Base-by-base conservation (phyloP, 106 monocot species). In the Apostasia ramifera region DNA sequence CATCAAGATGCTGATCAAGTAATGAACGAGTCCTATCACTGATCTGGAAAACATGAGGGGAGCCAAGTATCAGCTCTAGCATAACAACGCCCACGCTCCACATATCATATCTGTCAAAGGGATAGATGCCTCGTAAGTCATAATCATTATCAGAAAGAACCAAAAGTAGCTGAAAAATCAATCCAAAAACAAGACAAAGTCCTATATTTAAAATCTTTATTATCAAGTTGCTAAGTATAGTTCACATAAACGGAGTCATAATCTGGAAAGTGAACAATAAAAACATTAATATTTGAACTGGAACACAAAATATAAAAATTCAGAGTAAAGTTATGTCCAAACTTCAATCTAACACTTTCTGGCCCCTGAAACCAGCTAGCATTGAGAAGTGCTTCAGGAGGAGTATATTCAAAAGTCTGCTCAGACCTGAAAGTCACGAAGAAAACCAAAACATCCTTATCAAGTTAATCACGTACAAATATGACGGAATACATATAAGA, bases 81-180 rank as follows among this genome's bases (percentile, higher is more conserved):
- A 94, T 90, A 52, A 94, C 73, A 41, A 94, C 94, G 66, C 94
- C 94, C 13, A 87, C 89, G 70, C 94, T 94, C 94, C 94, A 94
- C 80, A 90, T 87, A 63, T 94, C 94, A 77, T 94, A 94, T 82
- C 94, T 94, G 69, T 37, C 47, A 74, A 71, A 67, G 4, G 69
- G 51, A 70, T 8, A 8, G 8, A 50, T 50, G 50, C 8, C 4
- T 50, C 8, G 8, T 50, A 50, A 50, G 8, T 50, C 4, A 50
- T 50, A 50, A 50, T 50, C 8, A 5, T 4, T 8, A 50, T 50
- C 8, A 50, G 50, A 50, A 50, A 50, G 4, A 50, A 4, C 8
- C 50, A 50, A 50, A 5, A 50, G 8, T 50, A 50, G 8, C 8
- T 50, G 8, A 5, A 50, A 50, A 50, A 44, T 12, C 43, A 44